A percentile compares a stretch with the other conserved stretches of the same genome.
Conservation (phyloP, 257 asterid species). For the Eucommia ulmoides region DNA sequence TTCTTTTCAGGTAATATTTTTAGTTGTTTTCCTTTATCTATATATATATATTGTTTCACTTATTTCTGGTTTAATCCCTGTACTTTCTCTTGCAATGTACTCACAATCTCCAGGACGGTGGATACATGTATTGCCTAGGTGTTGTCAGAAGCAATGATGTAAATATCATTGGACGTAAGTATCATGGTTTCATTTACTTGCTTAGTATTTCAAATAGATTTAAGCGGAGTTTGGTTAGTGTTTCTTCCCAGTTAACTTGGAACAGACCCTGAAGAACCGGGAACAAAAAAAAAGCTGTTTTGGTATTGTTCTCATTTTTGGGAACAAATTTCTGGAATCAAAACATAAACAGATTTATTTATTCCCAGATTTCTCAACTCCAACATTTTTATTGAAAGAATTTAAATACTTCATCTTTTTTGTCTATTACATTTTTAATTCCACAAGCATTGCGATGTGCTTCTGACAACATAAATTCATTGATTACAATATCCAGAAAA, state of each 20-base stretch:
- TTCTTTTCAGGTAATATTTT: conserved; percentile 30
- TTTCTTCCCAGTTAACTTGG: too few species aligned
- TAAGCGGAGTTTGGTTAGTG: background rate
- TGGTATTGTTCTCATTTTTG: background rate
- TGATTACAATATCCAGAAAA: conserved; percentile 43
- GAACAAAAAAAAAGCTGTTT: too few species aligned
- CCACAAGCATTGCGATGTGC: background rate
- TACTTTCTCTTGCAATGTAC: conserved; percentile 12
- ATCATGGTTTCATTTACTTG: conserved; percentile 2
- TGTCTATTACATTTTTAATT: background rate
- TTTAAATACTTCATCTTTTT: background rate
- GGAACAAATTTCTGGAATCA: background rate
- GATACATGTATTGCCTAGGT: conserved; percentile 60
- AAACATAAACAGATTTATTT: too few species aligned
- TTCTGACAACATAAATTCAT: conserved; percentile 2
- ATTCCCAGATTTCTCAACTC: too few species aligned
- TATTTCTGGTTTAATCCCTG: conserved; percentile 2
- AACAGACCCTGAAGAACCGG: too few species aligned
- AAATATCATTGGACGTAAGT: conserved; percentile 96
- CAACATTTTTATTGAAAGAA: background rate
- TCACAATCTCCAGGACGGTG: conserved; percentile 28
- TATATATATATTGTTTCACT: too few species aligned
- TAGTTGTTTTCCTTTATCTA: conserved; percentile 3
- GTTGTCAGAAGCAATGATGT: conserved; percentile 61
- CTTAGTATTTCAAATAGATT: background rate